Percentiles rank a stretch among this genome's conserved stretches.
Conservation (phyloP, 2,329 filamentous ascomycete species). For the Chrysoporthe austroafricana region DNA sequence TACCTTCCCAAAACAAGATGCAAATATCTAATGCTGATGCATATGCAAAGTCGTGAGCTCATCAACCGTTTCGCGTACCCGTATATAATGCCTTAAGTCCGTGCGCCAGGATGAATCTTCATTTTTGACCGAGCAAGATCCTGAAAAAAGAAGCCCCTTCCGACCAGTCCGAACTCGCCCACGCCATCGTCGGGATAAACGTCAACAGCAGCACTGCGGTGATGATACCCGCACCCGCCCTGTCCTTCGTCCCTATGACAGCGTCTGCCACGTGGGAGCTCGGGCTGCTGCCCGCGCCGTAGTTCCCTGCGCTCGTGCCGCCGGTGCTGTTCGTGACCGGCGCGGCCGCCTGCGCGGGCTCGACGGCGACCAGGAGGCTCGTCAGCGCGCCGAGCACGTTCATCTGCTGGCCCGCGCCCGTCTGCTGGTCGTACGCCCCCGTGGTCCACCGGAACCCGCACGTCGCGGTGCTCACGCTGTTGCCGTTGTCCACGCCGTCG, state of each 20-base stretch:
- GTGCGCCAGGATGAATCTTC: neutral
- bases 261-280: slow-evolving; percentile 12
- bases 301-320: slow-evolving; percentile 44
- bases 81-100: neutral
- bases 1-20: neutral
- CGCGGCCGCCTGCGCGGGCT: slow-evolving; percentile 18
- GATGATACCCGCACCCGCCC: slow-evolving; percentile 46
- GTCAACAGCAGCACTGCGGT: slow-evolving; percentile 42
- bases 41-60: neutral
- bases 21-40: neutral
- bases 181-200: slow-evolving; percentile 41
- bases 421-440: slow-evolving; percentile 50
- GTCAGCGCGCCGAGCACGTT: slow-evolving; percentile 54
- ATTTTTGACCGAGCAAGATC: neutral
- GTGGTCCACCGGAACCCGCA: slow-evolving; percentile 57
- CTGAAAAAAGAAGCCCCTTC: slow-evolving; percentile 6
- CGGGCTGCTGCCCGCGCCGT: slow-evolving; percentile 35
- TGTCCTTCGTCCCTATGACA: slow-evolving; percentile 39
- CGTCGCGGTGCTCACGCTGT: slow-evolving; percentile 44
- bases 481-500: slow-evolving; percentile 20
- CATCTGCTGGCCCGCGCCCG: slow-evolving; percentile 57
- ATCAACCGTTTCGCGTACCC: neutral
- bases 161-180: slow-evolving; percentile 38
- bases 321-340: slow-evolving; percentile 48
- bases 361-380: slow-evolving; percentile 44